Conservation (phyloP, 331 rosid genomes). For the Quercus tomentella region DNA sequence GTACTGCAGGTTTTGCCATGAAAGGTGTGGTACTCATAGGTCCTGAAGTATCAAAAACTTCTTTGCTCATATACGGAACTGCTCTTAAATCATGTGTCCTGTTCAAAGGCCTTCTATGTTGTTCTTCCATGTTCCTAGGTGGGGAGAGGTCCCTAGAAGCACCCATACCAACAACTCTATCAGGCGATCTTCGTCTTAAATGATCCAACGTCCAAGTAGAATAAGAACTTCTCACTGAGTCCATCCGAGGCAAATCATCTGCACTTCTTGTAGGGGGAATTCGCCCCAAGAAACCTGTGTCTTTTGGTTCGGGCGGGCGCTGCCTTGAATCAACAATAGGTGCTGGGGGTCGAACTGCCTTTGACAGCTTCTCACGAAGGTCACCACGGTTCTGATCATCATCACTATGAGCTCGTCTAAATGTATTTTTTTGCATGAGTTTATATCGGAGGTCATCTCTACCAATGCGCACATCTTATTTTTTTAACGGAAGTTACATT, state of each 20-base stretch:
- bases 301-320: conserved; percentile 39
- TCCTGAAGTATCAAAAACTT: conserved; percentile 52
- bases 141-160: conserved; percentile 25
- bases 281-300: conserved; percentile 34
- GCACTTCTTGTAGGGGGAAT: conserved; percentile 58
- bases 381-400: conserved; percentile 53
- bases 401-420: conserved; percentile 37
- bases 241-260: conserved; percentile 57
- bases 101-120: conserved; percentile 43
- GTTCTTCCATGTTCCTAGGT: conserved; percentile 32
- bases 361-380: conserved; percentile 86
- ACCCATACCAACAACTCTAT: conserved; percentile 37
- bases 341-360: conserved; percentile 32
- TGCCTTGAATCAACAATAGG: conserved; percentile 34
- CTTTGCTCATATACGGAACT: conserved; percentile 47
- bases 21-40: conserved; percentile 47
- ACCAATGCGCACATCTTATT: conserved; percentile 43
- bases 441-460: conserved; percentile 84
- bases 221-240: conserved; percentile 62
- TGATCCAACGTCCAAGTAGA: conserved; percentile 80
- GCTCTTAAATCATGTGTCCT: conserved; percentile 57
- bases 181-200: conserved; percentile 72
- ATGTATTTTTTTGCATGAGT: conserved; percentile 69
- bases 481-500: conserved; percentile 15
- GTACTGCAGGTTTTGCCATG: conserved; percentile 44